phyloP scores from a whole-genome alignment of 306 rosid species.

The Dryas drummondii region DNA sequence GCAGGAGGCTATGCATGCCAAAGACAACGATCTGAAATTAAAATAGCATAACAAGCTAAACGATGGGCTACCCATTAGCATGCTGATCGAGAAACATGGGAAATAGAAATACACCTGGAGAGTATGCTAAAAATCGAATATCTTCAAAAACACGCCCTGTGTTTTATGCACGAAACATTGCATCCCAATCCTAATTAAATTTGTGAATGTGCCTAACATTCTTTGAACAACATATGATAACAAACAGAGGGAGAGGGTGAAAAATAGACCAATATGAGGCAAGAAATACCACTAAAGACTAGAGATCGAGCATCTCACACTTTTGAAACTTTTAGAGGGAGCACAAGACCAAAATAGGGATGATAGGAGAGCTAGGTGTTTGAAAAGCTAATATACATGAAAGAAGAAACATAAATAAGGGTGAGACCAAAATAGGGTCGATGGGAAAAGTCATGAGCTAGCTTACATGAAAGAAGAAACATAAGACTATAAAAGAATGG shows the following conservation, averaged over 20 bases:
- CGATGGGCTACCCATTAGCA: too few species aligned
- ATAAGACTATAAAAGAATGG: background rate
- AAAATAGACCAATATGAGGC: background rate
- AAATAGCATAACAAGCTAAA: too few species aligned
- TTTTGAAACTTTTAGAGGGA: background rate
- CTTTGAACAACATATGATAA: too few species aligned
- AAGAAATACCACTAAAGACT: background rate
- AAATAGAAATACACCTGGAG: too few species aligned
- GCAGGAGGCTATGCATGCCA: too few species aligned
- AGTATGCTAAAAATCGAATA: too few species aligned
- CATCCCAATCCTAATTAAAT: too few species aligned
- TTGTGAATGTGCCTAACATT: too few species aligned
- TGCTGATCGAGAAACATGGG: too few species aligned
- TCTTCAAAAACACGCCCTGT: too few species aligned
- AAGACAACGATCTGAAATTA: too few species aligned
- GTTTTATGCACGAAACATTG: background rate
- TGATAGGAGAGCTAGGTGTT: background rate
- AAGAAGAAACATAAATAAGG: background rate
- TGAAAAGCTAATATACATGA: background rate
- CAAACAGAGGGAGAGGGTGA: background rate
- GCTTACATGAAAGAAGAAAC: slow-evolving; percentile 5
- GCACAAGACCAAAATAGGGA: background rate
- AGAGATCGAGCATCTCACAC: background rate
- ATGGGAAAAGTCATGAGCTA: background rate
- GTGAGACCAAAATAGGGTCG: background rate